These are phyloP conservation scores for Fragaria ananassa DNA, from an alignment of 306 rosid species.

Conservation along the genomic window DNA sequence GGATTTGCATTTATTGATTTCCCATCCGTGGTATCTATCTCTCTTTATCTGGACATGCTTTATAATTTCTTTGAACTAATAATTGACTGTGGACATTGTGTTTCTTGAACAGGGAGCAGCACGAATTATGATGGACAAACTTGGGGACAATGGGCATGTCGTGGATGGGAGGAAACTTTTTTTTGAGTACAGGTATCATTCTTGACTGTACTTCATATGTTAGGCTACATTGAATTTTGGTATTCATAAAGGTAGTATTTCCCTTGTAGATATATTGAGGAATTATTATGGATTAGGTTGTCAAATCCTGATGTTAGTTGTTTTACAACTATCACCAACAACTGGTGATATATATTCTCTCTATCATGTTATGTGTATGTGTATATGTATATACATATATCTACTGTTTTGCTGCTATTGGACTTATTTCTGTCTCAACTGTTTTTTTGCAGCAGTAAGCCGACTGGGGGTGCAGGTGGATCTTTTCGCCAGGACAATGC, in stretches of 20 bases:
- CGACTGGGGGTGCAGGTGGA: slow-evolving; percentile 86
- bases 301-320: neutral
- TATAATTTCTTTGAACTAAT: slow-evolving; percentile 21
- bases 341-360: neutral
- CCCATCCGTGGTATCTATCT: slow-evolving; percentile 77
- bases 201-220: neutral
- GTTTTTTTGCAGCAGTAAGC: slow-evolving; percentile 92
- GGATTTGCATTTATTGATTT: slow-evolving; percentile 99
- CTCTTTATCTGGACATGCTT: slow-evolving; percentile 17
- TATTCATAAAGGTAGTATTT: neutral
- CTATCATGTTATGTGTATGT: no score
- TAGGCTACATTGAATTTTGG: no score
- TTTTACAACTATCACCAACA: neutral
- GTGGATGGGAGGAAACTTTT: slow-evolving; percentile 85
- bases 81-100: slow-evolving; percentile 19
- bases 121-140: slow-evolving; percentile 82
- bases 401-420: neutral
- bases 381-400: neutral
- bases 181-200: slow-evolving; percentile 79
- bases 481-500: slow-evolving; percentile 64
- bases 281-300: neutral
- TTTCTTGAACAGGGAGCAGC: slow-evolving; percentile 78
- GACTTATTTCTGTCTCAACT: slow-evolving; percentile 29
- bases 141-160: slow-evolving; percentile 79
- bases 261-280: neutral